These are phyloP conservation scores for Suillus bovinus DNA, from an alignment of 768 basidiomycete species.

Conservation along the genomic window DNA sequence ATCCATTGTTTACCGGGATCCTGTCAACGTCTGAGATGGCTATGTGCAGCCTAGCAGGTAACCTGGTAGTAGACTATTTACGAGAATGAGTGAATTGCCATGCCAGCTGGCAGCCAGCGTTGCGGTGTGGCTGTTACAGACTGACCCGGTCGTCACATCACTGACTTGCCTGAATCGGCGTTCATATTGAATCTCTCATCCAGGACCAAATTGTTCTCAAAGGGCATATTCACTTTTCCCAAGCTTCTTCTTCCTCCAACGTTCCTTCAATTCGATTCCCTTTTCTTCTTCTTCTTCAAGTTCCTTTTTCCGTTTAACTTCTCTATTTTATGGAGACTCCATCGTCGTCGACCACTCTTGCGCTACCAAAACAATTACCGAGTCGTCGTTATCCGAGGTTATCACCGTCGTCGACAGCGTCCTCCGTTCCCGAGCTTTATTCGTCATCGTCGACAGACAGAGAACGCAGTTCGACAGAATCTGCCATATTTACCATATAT, in stretches of 20 bases:
- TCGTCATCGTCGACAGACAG: constrained; percentile 35
- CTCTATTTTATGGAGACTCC: constrained; percentile 40
- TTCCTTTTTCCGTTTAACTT: constrained; percentile 4
- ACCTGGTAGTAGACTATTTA: neutral
- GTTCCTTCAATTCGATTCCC: constrained; percentile 6
- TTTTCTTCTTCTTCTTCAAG: constrained; percentile 7
- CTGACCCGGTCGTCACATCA: neutral
- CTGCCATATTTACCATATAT: constrained; percentile 81
- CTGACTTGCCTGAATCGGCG: constrained; percentile 2
- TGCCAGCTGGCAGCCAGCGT: neutral
- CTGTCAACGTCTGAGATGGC: neutral
- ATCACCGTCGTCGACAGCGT: constrained; percentile 28
- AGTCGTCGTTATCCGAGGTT: constrained; percentile 15
- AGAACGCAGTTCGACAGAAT: constrained; percentile 64
- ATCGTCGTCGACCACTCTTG: constrained; percentile 37
- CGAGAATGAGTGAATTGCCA: neutral
- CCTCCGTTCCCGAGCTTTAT: constrained; percentile 37
- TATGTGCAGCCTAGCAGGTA: neutral
- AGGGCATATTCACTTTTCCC: neutral
- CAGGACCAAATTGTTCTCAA: constrained; percentile 2
- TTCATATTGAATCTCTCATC: constrained; percentile 6
- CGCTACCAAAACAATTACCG: constrained; percentile 35
- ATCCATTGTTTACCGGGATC: neutral
- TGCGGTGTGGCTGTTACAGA: neutral
- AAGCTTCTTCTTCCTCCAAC: constrained; percentile 8